Conservation (phyloP, 2,329 filamentous ascomycete genomes). For the Cladophialophora yegresii region DNA sequence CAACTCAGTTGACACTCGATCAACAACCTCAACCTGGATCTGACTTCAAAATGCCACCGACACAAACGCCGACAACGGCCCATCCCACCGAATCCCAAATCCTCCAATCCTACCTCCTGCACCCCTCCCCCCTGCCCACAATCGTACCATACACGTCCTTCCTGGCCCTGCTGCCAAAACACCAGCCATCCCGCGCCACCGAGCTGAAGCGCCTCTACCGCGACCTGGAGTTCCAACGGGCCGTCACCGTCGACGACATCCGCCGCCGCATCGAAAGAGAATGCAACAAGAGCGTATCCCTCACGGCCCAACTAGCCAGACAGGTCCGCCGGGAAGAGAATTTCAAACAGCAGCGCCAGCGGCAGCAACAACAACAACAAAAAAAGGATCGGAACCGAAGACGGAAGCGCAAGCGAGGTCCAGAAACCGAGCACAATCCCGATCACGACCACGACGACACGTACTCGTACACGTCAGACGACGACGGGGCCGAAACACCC, state of each 20-base stretch:
- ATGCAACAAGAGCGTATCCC: constrained; percentile 45
- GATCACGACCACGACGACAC: constrained; percentile 5
- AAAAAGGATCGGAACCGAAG: background rate
- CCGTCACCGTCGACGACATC: constrained; percentile 67
- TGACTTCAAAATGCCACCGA: constrained; percentile 12
- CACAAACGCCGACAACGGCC: too few relatives aligned
- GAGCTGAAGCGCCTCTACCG: constrained; percentile 73
- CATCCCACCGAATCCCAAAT: constrained; percentile 73
- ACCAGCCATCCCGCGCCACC: constrained; percentile 52
- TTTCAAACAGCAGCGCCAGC: constrained; percentile 41
- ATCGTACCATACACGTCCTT: constrained; percentile 75
- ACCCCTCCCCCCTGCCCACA: constrained; percentile 71
- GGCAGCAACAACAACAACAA: background rate
- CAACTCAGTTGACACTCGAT: too few relatives aligned
- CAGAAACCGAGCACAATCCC: constrained; percentile 10
- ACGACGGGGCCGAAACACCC: background rate
- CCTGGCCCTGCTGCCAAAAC: constrained; percentile 63
- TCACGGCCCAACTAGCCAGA: constrained; percentile 22
- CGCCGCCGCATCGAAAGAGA: constrained; percentile 67
- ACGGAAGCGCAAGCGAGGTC: constrained; percentile 20
- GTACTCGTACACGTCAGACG: background rate
- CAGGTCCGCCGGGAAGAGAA: constrained; percentile 41
- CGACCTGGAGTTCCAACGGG: constrained; percentile 74
- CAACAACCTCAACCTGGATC: background rate
- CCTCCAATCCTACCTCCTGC: constrained; percentile 74